phyloP scores from a whole-genome alignment of 495 filamentous ascomycete species.

The Aspergillus taichungensis region DNA sequence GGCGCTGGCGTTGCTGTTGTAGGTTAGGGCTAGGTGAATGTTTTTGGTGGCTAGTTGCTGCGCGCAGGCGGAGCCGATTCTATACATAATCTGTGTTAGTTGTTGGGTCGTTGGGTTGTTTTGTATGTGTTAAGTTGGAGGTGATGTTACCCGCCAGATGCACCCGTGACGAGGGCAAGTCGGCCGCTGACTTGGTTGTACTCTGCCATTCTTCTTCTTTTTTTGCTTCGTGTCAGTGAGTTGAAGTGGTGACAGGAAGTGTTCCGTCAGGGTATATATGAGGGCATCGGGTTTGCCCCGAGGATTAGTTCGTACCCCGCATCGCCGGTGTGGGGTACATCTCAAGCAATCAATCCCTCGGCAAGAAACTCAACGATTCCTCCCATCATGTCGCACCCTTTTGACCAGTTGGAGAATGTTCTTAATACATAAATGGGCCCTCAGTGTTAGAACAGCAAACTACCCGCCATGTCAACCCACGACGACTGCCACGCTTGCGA shows the following conservation, averaged over 20 bases:
- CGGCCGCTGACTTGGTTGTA: conserved; percentile 47
- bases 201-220: neutral
- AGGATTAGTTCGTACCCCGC: too few species aligned
- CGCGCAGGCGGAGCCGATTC: conserved; percentile 55
- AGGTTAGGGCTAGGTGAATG: conserved; percentile 52
- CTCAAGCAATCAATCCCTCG: too few species aligned
- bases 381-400: too few species aligned
- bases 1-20: conserved; percentile 40
- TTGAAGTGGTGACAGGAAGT: too few species aligned
- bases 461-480: conserved; percentile 36
- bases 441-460: conserved; percentile 28
- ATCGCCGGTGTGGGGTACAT: too few species aligned
- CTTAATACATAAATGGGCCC: neutral
- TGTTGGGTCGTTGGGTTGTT: neutral
- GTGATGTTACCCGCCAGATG: conserved; percentile 50
- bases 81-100: conserved; percentile 12
- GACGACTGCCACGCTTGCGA: conserved; percentile 35
- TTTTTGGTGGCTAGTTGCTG: conserved; percentile 44
- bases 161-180: conserved; percentile 56
- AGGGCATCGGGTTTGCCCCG: too few species aligned
- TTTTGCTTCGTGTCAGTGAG: neutral
- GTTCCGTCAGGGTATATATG: too few species aligned
- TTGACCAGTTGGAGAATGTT: neutral
- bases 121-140: neutral
- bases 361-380: too few species aligned